These are phyloP conservation scores for Cucurbitaria berberidis DNA, from an alignment of 2,329 filamentous ascomycete species.

Conservation along the genomic window DNA sequence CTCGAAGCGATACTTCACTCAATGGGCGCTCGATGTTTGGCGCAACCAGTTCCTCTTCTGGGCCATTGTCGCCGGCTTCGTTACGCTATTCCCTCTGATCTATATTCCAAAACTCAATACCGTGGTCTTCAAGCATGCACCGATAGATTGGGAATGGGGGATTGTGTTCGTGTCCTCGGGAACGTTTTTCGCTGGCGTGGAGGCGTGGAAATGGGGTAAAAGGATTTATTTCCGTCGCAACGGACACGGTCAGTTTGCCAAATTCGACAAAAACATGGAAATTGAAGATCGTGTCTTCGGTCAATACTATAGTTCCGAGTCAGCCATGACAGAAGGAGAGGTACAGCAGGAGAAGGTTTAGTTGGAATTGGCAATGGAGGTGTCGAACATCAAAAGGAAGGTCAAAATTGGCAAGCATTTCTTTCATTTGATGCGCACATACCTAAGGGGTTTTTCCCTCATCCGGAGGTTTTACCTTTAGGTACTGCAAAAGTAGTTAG, in stretches of 20 bases:
- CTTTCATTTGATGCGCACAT: neutral
- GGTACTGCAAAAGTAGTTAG: neutral
- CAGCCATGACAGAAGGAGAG: neutral
- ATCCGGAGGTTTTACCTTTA: neutral
- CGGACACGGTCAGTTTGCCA: conserved; percentile 14
- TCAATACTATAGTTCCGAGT: conserved; percentile 17
- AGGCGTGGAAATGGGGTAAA: conserved; percentile 72
- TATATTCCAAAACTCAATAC: conserved; percentile 74
- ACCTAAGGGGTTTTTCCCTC: neutral
- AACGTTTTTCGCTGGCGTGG: conserved; percentile 69
- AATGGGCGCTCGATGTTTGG: conserved; percentile 73
- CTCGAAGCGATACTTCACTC: conserved; percentile 60
- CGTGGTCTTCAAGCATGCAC: conserved; percentile 68
- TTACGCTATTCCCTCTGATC: conserved; percentile 41
- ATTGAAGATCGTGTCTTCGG: conserved; percentile 27
- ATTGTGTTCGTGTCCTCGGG: conserved; percentile 68
- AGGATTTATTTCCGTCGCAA: conserved; percentile 50
- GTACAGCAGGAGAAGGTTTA: neutral
- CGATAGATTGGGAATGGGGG: conserved; percentile 73
- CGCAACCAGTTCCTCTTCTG: conserved; percentile 69
- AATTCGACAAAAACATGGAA: conserved; percentile 19
- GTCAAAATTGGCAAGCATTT: neutral
- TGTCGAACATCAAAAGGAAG: neutral
- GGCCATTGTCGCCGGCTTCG: conserved; percentile 45
- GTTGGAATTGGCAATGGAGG: neutral